phyloP scores from a whole-genome alignment of 139 green algal species.

The Picochlorum sp. region DNA sequence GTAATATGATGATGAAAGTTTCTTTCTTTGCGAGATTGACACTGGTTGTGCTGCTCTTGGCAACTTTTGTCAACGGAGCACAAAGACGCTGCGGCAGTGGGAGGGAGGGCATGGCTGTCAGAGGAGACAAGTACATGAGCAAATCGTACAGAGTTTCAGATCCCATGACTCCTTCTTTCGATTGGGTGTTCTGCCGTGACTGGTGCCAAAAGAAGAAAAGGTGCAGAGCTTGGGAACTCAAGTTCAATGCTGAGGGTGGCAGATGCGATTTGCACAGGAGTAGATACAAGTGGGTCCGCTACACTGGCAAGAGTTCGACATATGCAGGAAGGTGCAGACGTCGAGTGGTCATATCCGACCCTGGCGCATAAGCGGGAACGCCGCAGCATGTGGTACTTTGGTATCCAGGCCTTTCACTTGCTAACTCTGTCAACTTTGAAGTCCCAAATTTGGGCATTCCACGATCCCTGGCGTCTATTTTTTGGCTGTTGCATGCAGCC shows the following conservation, averaged over 20 bases:
- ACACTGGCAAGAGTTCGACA: background rate
- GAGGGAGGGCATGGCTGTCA: background rate
- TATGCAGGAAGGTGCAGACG: background rate
- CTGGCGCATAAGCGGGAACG: too few species aligned
- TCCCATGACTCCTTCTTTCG: background rate
- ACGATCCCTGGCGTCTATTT: too few species aligned
- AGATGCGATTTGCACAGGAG: background rate
- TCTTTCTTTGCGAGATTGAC: background rate
- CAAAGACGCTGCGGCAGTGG: background rate
- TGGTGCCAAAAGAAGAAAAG: background rate
- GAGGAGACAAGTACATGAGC: background rate
- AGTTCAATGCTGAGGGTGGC: background rate
- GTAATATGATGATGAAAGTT: constrained; percentile 1
- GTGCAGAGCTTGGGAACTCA: background rate
- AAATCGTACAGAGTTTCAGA: background rate
- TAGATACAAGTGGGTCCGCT: background rate
- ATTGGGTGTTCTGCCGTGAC: background rate
- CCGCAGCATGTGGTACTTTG: too few species aligned
- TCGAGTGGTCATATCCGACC: too few species aligned
- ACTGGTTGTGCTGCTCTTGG: background rate
- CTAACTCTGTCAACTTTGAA: too few species aligned
- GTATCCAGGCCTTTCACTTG: too few species aligned
- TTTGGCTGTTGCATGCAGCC: too few species aligned
- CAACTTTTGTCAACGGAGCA: background rate
- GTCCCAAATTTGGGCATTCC: too few species aligned